Evolutionary conservation across 495 filamentous ascomycete genomes (phyloP).

Genomic region (Xylaria longipes): DNA sequence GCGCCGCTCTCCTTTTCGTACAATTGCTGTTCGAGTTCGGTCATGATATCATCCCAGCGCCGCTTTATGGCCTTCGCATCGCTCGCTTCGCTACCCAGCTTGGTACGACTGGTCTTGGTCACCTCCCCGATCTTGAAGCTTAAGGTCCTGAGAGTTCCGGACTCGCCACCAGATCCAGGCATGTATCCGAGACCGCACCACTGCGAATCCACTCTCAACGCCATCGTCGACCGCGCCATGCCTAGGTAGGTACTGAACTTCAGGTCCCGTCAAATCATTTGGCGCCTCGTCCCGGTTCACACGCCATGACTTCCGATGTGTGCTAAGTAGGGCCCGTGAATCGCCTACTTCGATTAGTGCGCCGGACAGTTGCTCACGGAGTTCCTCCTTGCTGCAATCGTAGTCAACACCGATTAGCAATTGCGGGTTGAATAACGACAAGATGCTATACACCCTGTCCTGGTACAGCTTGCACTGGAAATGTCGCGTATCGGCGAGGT

Average conservation of each 20-base stretch:
- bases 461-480: constrained; percentile 13
- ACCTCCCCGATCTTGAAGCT: constrained; percentile 12
- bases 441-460: background rate
- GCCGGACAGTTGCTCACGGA: background rate
- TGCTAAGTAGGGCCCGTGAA: background rate
- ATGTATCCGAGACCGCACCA: background rate
- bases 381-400: constrained; percentile 1
- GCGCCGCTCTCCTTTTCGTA: constrained; percentile 11
- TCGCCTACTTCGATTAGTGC: background rate
- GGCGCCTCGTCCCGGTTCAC: constrained; percentile 8
- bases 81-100: background rate
- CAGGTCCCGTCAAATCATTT: background rate
- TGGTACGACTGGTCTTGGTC: background rate
- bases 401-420: background rate
- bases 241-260: constrained; percentile 2
- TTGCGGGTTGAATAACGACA: constrained; percentile 8
- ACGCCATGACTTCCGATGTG: background rate
- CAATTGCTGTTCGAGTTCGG: background rate
- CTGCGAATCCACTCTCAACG: background rate
- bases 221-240: background rate
- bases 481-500: constrained; percentile 3
- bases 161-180: background rate
- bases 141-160: background rate
- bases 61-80: background rate
- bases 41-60: constrained; percentile 6